Percentiles rank a stretch among this genome's conserved stretches.
Conservation (phyloP, 1,284 basidiomycete species). For the Lentinula novae-zelandiae region DNA sequence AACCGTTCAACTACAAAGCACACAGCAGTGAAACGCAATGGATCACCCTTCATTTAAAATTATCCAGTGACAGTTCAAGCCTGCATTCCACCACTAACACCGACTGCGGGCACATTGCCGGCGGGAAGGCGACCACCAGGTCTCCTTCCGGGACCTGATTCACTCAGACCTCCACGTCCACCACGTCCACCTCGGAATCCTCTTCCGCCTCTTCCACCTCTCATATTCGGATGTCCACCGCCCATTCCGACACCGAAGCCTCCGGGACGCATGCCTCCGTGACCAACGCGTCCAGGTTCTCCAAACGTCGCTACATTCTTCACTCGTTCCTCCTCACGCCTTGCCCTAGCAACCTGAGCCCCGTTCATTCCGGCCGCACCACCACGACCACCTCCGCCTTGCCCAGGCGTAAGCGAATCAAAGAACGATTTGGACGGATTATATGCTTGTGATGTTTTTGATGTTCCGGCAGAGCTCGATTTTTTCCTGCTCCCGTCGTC, state of each 20-base stretch:
- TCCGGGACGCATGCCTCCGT: slow-evolving; percentile 55
- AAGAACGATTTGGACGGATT: slow-evolving; percentile 77
- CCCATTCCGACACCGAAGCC: slow-evolving; percentile 39
- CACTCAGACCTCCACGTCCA: neutral
- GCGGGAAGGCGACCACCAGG: neutral
- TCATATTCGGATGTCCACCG: slow-evolving; percentile 9
- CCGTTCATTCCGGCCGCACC: slow-evolving; percentile 23
- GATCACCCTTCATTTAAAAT: neutral
- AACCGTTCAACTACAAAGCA: neutral
- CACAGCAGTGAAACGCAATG: neutral
- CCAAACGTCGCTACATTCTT: slow-evolving; percentile 80
- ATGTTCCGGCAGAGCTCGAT: slow-evolving; percentile 24
- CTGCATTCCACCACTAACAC: neutral
- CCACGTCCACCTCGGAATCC: neutral
- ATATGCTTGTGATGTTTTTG: slow-evolving; percentile 43
- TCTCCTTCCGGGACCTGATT: slow-evolving; percentile 1
- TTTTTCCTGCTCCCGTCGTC: slow-evolving; percentile 18
- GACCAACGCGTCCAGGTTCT: slow-evolving; percentile 69
- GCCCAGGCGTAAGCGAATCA: slow-evolving; percentile 52
- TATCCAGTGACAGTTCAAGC: neutral
- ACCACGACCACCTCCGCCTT: slow-evolving; percentile 26
- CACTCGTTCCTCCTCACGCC: slow-evolving; percentile 75
- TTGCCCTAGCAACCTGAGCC: slow-evolving; percentile 30
- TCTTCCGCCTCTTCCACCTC: slow-evolving; percentile 19
- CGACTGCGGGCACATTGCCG: neutral